These are phyloP conservation scores for Parastagonospora avenae DNA, from an alignment of 2,329 filamentous ascomycete genomes.

Conservation along the genomic window DNA sequence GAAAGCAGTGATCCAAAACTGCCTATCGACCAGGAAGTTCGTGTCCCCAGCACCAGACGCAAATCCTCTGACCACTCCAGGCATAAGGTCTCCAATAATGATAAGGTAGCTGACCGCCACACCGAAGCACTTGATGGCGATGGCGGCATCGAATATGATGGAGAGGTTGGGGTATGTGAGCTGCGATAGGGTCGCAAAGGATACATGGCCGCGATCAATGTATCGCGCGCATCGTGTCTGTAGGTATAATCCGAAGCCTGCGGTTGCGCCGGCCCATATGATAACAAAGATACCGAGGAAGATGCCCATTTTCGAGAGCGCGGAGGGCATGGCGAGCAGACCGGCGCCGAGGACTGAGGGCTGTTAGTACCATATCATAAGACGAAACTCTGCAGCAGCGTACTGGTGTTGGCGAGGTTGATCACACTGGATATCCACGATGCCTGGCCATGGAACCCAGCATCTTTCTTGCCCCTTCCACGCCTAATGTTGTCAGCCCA, in stretches of 20 bases:
- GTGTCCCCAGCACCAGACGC: conserved; percentile 65
- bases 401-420: conserved; percentile 96
- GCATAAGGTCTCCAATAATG: conserved; percentile 98
- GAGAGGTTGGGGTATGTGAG: conserved; percentile 96
- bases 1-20: conserved; percentile 98
- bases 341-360: conserved; percentile 84
- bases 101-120: conserved; percentile 98
- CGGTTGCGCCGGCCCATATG: conserved; percentile 85
- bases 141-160: conserved; percentile 92
- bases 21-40: conserved; percentile 81
- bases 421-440: conserved; percentile 90
- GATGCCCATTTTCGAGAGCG: conserved; percentile 95
- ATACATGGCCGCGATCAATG: conserved; percentile 83
- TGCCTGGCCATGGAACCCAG: conserved; percentile 72
- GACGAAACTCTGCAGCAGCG: conserved; percentile 30
- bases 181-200: conserved; percentile 96
- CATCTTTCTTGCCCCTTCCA: conserved; percentile 70
- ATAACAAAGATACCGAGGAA: conserved; percentile 82
- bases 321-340: conserved; percentile 92
- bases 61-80: conserved; percentile 86
- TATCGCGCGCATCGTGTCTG: conserved; percentile 93
- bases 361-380: conserved; percentile 15
- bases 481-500: conserved; percentile 51
- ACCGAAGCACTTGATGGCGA: conserved; percentile 97
- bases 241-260: conserved; percentile 92